Evolutionary conservation across 2,329 filamentous ascomycete genomes (phyloP).

Genomic region (Aureobasidium sp.): DNA sequence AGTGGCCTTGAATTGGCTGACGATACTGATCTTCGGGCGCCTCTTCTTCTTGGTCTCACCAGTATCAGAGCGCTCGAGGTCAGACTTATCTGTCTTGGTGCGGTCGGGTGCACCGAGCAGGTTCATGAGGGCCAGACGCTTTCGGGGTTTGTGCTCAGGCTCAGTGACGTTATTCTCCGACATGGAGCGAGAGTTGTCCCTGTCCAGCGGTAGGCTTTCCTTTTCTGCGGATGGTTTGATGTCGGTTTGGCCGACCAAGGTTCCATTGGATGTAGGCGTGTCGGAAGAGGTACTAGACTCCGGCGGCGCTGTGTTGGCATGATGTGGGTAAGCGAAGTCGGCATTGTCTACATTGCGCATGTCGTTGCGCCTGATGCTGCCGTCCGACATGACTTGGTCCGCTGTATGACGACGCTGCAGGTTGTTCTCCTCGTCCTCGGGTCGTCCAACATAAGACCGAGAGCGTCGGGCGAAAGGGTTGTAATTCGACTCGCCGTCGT

Average conservation of each 20-base stretch:
- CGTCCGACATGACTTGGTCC: slow-evolving; percentile 10
- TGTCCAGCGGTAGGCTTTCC: background rate
- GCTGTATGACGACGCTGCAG: slow-evolving; percentile 8
- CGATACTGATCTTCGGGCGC: slow-evolving; percentile 20
- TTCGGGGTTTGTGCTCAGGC: slow-evolving; percentile 4
- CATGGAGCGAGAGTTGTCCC: slow-evolving; percentile 1
- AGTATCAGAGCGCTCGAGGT: slow-evolving; percentile 16
- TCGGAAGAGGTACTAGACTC: background rate
- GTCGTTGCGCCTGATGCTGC: background rate
- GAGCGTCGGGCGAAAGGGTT: slow-evolving; percentile 15
- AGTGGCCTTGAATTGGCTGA: slow-evolving; percentile 59
- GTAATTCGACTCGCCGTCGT: slow-evolving; percentile 14
- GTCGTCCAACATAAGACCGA: background rate
- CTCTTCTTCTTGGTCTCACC: slow-evolving; percentile 16
- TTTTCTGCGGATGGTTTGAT: background rate
- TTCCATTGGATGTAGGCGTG: background rate
- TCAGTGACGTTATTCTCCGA: background rate
- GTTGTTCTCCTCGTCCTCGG: slow-evolving; percentile 8
- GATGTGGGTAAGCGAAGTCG: slow-evolving; percentile 13
- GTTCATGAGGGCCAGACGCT: background rate
- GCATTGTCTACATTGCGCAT: slow-evolving; percentile 5
- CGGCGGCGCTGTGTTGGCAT: slow-evolving; percentile 11
- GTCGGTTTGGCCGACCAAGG: background rate
- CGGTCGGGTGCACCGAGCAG: background rate
- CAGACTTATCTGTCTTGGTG: background rate